phyloP scores from a whole-genome alignment of 2,329 filamentous ascomycete genomes.

The Xylariales sp. region DNA sequence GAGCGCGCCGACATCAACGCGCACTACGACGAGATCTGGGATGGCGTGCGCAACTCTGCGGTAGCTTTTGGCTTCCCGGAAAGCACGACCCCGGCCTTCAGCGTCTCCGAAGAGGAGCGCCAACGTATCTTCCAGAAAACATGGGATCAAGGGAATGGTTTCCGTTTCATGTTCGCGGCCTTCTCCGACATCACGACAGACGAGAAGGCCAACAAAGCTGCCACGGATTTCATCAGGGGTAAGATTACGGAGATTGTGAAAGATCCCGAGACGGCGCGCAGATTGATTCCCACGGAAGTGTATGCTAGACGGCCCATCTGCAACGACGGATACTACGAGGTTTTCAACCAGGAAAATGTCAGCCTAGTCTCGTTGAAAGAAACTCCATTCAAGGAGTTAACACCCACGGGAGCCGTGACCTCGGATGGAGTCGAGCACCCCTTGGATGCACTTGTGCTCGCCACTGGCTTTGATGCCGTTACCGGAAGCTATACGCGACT shows the following conservation, averaged over 20 bases:
- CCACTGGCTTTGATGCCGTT: background rate
- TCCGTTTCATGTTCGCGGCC: conserved; percentile 1
- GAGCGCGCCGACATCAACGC: conserved; percentile 26
- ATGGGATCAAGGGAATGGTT: conserved; percentile 1
- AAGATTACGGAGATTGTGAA: conserved; percentile 1
- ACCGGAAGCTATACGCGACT: background rate
- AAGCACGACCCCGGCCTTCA: conserved; percentile 17
- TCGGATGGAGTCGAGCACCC: background rate
- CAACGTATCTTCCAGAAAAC: background rate
- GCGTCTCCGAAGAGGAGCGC: background rate
- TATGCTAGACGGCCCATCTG: conserved; percentile 15
- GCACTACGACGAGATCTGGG: conserved; percentile 30
- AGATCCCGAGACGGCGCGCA: background rate
- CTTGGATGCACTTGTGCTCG: background rate
- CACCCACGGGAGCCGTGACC: background rate
- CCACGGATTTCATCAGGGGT: background rate
- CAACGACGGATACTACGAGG: conserved; percentile 13
- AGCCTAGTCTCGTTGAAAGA: background rate
- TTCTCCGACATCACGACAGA: background rate
- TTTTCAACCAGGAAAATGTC: conserved; percentile 13
- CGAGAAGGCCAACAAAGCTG: conserved; percentile 1
- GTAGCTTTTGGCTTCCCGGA: conserved; percentile 45
- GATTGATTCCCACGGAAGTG: conserved; percentile 15
- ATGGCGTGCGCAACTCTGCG: conserved; percentile 47
- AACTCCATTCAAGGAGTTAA: background rate